Evolutionary conservation across 768 basidiomycete species (phyloP), one percentile per base, ranked within the genome.

Genomic region (Rhizopogon vesiculosus): DNA sequence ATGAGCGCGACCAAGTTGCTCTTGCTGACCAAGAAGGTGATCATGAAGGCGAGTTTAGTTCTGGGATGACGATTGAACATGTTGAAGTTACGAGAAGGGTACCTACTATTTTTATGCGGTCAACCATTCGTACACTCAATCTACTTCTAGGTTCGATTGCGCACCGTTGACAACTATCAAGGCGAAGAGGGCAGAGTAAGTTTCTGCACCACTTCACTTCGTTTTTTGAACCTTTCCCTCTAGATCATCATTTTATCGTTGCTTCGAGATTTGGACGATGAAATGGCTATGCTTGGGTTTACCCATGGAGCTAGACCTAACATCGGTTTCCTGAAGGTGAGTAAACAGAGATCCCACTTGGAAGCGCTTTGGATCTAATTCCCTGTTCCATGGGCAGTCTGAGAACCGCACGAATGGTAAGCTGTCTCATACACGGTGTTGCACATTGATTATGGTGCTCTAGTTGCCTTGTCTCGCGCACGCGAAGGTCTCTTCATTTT

Each of bases 161-260:
- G 89, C 5, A 91, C 89, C 0, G 80, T 91, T 1, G 89, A 92
- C 58, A 89, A 85, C 49, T 91, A 82, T 63, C 90, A 91, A 67
- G 89, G 88, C 2, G 82, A 86, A 56, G 87, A 89, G 70, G 84
- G 80, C 1, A 80, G 76, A 63, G 82, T 80, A 59, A 16, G 64
- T 45, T 40, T 18, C 42, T 9, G n/a, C 33, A 15, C 19, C n/a
- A 12, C n/a, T 55, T 33, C 19, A 25, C 5, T 18, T 42, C 2
- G 5, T 9, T 3, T 18, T 12, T 12, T 22, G 51, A 19, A 16
- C 35, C 45, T 62, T 50, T 56, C 43, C 2, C 54, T 48, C n/a
- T 10, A 86, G 74, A 78, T 91, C 51, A 80, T 91, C 33, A 87
- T 91, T 28, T 73, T 91, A 8, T 89, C 87, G 0, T 75, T 89